Conservation (phyloP, 2,329 filamentous ascomycete species). For the Byssochlamys sp. region DNA sequence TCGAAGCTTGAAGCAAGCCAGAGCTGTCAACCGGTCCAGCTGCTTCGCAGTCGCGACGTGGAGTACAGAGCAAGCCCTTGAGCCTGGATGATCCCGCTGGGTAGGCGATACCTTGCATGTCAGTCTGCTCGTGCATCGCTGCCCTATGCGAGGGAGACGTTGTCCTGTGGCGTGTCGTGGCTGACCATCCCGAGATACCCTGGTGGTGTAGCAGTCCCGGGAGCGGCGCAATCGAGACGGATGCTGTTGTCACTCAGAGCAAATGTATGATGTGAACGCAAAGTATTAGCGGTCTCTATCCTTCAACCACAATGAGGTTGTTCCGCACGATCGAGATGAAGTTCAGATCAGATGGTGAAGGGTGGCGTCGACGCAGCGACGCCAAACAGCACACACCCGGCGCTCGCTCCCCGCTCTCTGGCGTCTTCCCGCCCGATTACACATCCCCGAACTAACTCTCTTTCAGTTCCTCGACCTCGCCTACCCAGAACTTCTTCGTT, state of each 20-base stretch:
- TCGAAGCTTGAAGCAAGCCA: not conserved
- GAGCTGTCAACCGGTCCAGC: not conserved
- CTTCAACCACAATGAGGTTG: not conserved
- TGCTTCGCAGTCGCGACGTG: not conserved
- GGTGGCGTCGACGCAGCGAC: not conserved
- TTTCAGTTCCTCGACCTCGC: slow-evolving; percentile 25
- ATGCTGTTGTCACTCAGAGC: not conserved
- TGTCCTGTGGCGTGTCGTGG: not conserved
- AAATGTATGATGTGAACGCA: not conserved
- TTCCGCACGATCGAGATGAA: not conserved
- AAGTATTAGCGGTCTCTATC: not conserved
- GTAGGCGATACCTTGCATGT: not conserved
- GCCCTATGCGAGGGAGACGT: not conserved
- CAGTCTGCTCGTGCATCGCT: not conserved
- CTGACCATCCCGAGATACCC: not conserved
- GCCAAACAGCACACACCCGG: slow-evolving; percentile 1
- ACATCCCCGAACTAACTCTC: slow-evolving; percentile 8
- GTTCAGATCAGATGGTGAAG: not conserved
- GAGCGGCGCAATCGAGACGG: not conserved
- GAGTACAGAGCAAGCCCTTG: not conserved
- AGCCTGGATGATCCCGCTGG: not conserved
- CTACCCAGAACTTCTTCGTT: slow-evolving; percentile 20
- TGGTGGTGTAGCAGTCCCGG: not conserved
- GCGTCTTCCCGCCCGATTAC: slow-evolving; percentile 2
- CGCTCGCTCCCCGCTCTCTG: not conserved